These are phyloP conservation scores for Phanerochaete carnosa DNA, from an alignment of 768 basidiomycete species.

Conservation along the genomic window DNA sequence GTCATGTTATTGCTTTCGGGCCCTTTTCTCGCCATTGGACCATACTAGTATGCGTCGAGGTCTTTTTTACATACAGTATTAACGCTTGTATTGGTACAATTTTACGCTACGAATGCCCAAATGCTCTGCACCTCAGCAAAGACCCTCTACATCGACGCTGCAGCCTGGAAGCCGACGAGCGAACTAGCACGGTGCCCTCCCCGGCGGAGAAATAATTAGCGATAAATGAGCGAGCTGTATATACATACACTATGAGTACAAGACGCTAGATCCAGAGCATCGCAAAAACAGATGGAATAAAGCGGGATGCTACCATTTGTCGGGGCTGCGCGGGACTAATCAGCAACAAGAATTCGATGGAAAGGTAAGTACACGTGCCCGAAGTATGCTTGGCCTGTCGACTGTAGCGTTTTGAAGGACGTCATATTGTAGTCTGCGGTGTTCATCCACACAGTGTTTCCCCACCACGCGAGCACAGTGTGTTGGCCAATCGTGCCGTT, in stretches of 20 bases:
- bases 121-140: not conserved
- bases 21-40: not conserved
- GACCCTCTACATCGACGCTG: not conserved
- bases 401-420: constrained; percentile 8
- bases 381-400: not conserved
- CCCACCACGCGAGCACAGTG: constrained; percentile 66
- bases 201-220: not conserved
- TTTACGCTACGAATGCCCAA: not conserved
- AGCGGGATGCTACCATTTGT: not conserved
- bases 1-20: not conserved
- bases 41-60: not conserved
- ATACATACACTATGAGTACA: constrained; percentile 8
- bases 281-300: not conserved
- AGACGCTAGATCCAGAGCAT: not conserved
- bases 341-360: not conserved
- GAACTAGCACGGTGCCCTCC: not conserved
- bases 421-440: constrained; percentile 27
- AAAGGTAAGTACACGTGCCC: not conserved
- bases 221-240: constrained; percentile 9
- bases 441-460: constrained; percentile 42
- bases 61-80: constrained; percentile 2
- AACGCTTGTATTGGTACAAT: constrained; percentile 1
- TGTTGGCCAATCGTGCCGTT: constrained; percentile 56
- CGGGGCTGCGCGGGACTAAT: not conserved
- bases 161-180: not conserved